Conservation (phyloP, 371 early-diverging fungal species). For the Coemansia sp. region DNA sequence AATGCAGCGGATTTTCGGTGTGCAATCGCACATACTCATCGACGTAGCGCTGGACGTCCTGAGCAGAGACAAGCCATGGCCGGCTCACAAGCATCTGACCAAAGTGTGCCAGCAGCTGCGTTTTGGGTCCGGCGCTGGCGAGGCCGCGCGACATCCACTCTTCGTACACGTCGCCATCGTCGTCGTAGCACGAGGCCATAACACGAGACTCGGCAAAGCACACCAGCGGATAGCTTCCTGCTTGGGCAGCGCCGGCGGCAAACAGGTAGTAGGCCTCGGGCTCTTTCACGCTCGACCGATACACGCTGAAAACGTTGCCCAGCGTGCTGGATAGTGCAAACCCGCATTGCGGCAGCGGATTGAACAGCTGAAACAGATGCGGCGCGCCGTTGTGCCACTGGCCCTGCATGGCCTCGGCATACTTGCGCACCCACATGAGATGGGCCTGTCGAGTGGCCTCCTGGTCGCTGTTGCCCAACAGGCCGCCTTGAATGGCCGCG, state of each 20-base stretch:
- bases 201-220: slow-evolving; percentile 27
- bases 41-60: slow-evolving; percentile 22
- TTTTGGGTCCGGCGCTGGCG: slow-evolving; percentile 8
- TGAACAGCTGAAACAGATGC: slow-evolving; percentile 37
- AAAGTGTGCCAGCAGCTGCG: slow-evolving; percentile 40
- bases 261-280: slow-evolving; percentile 38
- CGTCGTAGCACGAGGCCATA: slow-evolving; percentile 21
- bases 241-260: slow-evolving; percentile 39
- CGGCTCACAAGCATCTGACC: slow-evolving; percentile 16
- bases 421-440: slow-evolving; percentile 24
- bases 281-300: slow-evolving; percentile 31
- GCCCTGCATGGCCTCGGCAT: slow-evolving; percentile 9
- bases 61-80: slow-evolving; percentile 26
- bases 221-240: slow-evolving; percentile 38
- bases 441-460: slow-evolving; percentile 17
- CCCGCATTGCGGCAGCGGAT: slow-evolving; percentile 40
- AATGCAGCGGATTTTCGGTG: not conserved
- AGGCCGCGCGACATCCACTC: slow-evolving; percentile 28
- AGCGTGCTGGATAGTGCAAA: slow-evolving; percentile 27
- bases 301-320: slow-evolving; percentile 14
- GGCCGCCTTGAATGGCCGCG: slow-evolving; percentile 3
- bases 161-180: slow-evolving; percentile 32
- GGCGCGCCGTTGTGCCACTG: slow-evolving; percentile 41
- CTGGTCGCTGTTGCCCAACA: slow-evolving; percentile 14
- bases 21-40: slow-evolving; percentile 29